Percentiles rank a stretch among this genome's conserved stretches.
Evolutionary conservation across 306 rosid genomes (phyloP).

Genomic region (Rosa rugosa): DNA sequence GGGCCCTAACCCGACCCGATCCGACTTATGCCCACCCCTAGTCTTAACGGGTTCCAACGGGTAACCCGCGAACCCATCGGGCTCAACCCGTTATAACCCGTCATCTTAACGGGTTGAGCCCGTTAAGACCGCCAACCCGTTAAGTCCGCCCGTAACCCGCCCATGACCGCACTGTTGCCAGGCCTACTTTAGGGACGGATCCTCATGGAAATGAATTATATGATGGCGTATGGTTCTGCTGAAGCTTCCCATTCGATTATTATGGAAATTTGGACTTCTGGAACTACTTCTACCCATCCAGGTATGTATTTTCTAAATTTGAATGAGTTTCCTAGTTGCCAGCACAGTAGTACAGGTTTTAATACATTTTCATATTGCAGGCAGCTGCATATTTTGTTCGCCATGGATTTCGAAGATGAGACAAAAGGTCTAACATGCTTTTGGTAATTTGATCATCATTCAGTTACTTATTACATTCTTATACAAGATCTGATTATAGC

Average conservation of each 20-base stretch:
- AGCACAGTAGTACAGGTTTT: constrained; percentile 16
- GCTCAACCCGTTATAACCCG: too few relatives aligned
- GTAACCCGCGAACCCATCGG: too few relatives aligned
- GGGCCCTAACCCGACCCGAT: too few relatives aligned
- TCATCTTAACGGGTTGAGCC: too few relatives aligned
- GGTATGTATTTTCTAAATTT: constrained; percentile 33
- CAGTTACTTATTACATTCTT: neutral
- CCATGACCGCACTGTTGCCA: too few relatives aligned
- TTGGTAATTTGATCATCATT: constrained; percentile 52
- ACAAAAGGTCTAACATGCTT: constrained; percentile 84
- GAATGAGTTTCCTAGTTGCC: constrained; percentile 23
- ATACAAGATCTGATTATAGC: constrained; percentile 12
- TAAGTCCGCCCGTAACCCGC: too few relatives aligned
- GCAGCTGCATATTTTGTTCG: constrained; percentile 80
- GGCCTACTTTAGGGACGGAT: constrained; percentile 78
- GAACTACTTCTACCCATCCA: constrained; percentile 82
- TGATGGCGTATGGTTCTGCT: constrained; percentile 88
- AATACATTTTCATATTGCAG: constrained; percentile 46
- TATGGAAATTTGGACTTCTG: constrained; percentile 85
- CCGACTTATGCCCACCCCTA: too few relatives aligned
- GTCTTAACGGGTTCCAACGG: too few relatives aligned
- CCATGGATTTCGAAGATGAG: constrained; percentile 68
- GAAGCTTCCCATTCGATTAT: constrained; percentile 77
- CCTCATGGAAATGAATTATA: constrained; percentile 80
- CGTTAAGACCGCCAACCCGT: too few relatives aligned